These are phyloP conservation scores for Acanthamoeba culbertsoni DNA, from an alignment of 208 protist species.

Conservation along the genomic window DNA sequence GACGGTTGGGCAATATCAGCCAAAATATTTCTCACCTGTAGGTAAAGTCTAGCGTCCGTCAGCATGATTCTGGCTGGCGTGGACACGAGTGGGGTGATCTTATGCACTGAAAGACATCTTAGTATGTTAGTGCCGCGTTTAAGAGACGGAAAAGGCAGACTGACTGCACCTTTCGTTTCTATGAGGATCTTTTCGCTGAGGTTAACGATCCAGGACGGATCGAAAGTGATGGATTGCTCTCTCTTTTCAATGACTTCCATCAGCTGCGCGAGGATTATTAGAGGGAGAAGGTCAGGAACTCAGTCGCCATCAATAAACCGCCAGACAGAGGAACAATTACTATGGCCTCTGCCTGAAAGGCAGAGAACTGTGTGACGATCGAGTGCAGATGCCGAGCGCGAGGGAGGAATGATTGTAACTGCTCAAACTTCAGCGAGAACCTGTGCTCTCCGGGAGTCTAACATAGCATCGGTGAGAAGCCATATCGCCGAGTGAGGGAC, in stretches of 20 bases:
- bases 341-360: neutral
- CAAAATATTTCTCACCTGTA: too few species aligned
- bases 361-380: neutral
- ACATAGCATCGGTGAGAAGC: neutral
- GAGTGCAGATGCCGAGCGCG: neutral
- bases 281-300: neutral
- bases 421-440: slow-evolving; percentile 11
- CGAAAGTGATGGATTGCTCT: slow-evolving; percentile 66
- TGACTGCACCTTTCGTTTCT: slow-evolving; percentile 22
- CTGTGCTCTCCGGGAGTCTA: neutral
- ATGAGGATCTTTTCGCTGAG: slow-evolving; percentile 68
- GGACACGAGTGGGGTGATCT: slow-evolving; percentile 55
- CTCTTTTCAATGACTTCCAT: slow-evolving; percentile 67
- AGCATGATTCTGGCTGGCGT: slow-evolving; percentile 62
- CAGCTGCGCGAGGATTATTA: neutral
- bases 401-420: neutral
- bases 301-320: neutral
- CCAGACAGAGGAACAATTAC: neutral
- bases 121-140: neutral
- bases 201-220: slow-evolving; percentile 62
- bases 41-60: slow-evolving; percentile 70
- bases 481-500: neutral
- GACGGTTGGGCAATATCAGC: slow-evolving; percentile 45
- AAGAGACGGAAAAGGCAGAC: neutral
- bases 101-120: neutral